Conservation (phyloP, 352 stramenopile species). For the Peronospora belbahrii region DNA sequence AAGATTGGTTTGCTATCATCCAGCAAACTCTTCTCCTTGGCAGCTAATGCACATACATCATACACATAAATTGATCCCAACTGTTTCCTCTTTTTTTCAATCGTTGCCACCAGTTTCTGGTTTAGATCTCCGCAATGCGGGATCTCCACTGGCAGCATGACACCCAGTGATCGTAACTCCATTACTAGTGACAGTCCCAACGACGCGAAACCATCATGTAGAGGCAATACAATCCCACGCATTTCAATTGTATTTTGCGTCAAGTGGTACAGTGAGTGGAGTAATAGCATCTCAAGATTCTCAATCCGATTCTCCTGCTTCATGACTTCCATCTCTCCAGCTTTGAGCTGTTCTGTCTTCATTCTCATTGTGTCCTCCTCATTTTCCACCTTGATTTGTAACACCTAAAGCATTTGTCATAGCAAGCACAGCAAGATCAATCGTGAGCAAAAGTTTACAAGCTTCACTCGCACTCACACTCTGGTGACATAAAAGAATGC, state of each 20-base stretch:
- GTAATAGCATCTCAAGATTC: slow-evolving; percentile 19
- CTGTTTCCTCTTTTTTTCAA: slow-evolving; percentile 15
- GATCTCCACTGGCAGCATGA: slow-evolving; percentile 31
- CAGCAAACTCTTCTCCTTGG: slow-evolving; percentile 22
- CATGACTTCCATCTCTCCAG: slow-evolving; percentile 7
- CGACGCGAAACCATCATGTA: slow-evolving; percentile 30
- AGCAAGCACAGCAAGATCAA: too few relatives aligned
- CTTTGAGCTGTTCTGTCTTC: slow-evolving; percentile 21
- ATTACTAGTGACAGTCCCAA: slow-evolving; percentile 33
- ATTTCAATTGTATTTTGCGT: slow-evolving; percentile 11
- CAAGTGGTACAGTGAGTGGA: slow-evolving; percentile 17
- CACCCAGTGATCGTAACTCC: slow-evolving; percentile 28
- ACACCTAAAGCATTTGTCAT: too few relatives aligned
- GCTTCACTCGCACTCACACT: too few relatives aligned
- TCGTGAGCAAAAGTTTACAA: too few relatives aligned
- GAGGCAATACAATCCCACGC: slow-evolving; percentile 34
- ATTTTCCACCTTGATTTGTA: not conserved
- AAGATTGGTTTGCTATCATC: slow-evolving; percentile 24
- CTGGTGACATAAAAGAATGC: too few relatives aligned
- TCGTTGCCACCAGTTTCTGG: slow-evolving; percentile 13
- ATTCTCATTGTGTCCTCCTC: slow-evolving; percentile 19
- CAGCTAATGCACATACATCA: slow-evolving; percentile 25
- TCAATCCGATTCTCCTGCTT: slow-evolving; percentile 11
- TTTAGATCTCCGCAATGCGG: slow-evolving; percentile 38
- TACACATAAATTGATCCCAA: slow-evolving; percentile 27